Evolutionary conservation across 2,329 filamentous ascomycete species (phyloP), one percentile per base, ranked within the genome.

Genomic region (Didymella segeticola): DNA sequence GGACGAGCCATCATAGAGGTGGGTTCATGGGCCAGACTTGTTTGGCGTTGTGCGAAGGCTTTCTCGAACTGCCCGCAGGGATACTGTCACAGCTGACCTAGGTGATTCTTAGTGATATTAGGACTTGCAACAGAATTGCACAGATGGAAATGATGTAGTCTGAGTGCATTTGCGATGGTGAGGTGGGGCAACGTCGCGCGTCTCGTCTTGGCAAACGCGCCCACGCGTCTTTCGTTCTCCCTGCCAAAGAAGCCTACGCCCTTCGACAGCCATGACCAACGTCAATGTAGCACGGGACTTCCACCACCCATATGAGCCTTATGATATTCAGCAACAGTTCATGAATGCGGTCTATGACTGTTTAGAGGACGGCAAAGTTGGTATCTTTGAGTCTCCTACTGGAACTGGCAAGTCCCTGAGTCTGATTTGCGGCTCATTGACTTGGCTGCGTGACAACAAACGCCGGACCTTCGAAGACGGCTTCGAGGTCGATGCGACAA

Each of bases 361-460:
- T 56, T 83, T 96, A 22, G 87, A 96, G 62, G 74, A 89, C 34
- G 88, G 90, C 8, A 90, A 93, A 68, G 82, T 96, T 39, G 93
- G 90, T 25, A 92, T 97, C 36, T 87, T 97, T 38, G 93, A 97
- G 71, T 96, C 91, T 38, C 93, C 93, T n/a, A 97, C 93, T 34
- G 93, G 93, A 73, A 89, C 86, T 81, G 93, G 93, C 37, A 97
- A 97, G 82, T 96, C 93, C 1, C 77, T 97, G 37, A 96, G 93
- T 61, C 81, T 97, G 23, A 95, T 97, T 58, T 97, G 93, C 70
- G 89, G 89, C 33, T 88, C 92, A 5, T 75, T 97, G 66, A 96
- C 92, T 2, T 97, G 93, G 93, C 80, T 97, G n/a, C 87, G 93
- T 41, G 85, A 90, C 51, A 85, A 93, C 75, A 93, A 96, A 72